A percentile compares a stretch with the other conserved stretches of the same genome.
Conservation (phyloP, 1,139 yeast species). For the Taphrina flavorubra region DNA sequence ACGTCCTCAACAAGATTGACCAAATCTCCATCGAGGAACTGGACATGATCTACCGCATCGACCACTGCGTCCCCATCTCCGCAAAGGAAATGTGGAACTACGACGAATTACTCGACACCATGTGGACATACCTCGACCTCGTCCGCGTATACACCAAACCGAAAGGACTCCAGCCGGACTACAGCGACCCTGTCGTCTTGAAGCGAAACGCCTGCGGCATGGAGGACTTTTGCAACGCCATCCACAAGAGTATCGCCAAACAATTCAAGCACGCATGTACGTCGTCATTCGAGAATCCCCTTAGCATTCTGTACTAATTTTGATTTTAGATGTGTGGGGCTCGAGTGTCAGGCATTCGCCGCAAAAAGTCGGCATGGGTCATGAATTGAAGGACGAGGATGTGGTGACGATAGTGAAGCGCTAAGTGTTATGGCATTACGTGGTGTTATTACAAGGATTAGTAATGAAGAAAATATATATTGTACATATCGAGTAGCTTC, state of each 20-base stretch:
- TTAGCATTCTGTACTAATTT: no score
- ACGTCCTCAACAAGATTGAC: conserved; percentile 93
- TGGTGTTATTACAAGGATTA: neutral
- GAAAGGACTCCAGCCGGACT: conserved; percentile 92
- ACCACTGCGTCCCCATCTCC: conserved; percentile 95
- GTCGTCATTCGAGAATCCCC: neutral
- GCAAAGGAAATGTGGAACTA: conserved; percentile 96
- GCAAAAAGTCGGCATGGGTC: conserved; percentile 89
- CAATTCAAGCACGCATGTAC: conserved; percentile 74
- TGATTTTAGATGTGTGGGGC: conserved; percentile 55
- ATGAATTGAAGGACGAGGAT: conserved; percentile 88
- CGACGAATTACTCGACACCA: conserved; percentile 87
- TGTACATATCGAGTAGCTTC: neutral
- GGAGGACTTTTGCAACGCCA: conserved; percentile 95
- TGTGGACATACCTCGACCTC: conserved; percentile 90
- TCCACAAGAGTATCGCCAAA: conserved; percentile 90
- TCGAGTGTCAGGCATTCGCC: conserved; percentile 96
- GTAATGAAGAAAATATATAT: neutral
- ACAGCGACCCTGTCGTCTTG: conserved; percentile 89
- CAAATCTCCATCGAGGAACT: conserved; percentile 91
- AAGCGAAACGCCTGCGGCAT: conserved; percentile 81
- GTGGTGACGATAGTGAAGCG: conserved; percentile 93
- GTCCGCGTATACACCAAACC: conserved; percentile 98
- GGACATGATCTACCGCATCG: conserved; percentile 85
- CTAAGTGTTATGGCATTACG: conserved; percentile 47